Evolutionary conservation across 2,329 filamentous ascomycete species (phyloP), one percentile per base, ranked within the genome.

Genomic region (Colletotrichum abscissum): DNA sequence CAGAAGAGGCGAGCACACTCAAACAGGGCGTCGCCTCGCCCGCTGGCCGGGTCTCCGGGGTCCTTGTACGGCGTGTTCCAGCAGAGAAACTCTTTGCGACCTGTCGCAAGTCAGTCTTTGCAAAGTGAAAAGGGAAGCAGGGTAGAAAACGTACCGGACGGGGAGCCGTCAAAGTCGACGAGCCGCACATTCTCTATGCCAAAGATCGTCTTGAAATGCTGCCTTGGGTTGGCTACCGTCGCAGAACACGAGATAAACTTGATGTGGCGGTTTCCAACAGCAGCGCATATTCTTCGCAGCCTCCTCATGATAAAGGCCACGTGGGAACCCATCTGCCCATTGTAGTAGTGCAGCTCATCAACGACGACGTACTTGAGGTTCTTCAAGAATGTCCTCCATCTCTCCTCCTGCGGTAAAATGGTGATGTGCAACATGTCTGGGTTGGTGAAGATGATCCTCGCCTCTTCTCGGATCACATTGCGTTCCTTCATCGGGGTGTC

Each of bases 21-120:
- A 5, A 90, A 89, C 80, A 97, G 91, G 4, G 92, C 92, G 80
- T 94, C 94, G 16, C 94, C 94, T 71, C 97, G 91, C 1, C 97
- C 96, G 77, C 94, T 97, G 0, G 93, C 91, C 9, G 95, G 94
- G 81, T 98, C 96, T 1, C 88, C 89, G 0, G 96, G 95, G 77
- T 98, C 96, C 80, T 95, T 97, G 82, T 91, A 98, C 0, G 97
- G 97, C 0, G 96, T 98, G 78, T 99, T 98, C 97, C 97, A 99
- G 82, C 95, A 98, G 7, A 99, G 80, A 71, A 98, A 98, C 78
- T 98, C 96, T 80, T 98, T 98, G 26, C 95, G 89, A 0, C 96
- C 95, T 76, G 52, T 22, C 16, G 54, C 3, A 33, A 42, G 22
- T 38, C 33, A 62, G 28, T 24, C 12, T n/a, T 9, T 8, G 35